phyloP scores from a whole-genome alignment of 2,329 filamentous ascomycete species.

The Paecilomyces niveus region DNA sequence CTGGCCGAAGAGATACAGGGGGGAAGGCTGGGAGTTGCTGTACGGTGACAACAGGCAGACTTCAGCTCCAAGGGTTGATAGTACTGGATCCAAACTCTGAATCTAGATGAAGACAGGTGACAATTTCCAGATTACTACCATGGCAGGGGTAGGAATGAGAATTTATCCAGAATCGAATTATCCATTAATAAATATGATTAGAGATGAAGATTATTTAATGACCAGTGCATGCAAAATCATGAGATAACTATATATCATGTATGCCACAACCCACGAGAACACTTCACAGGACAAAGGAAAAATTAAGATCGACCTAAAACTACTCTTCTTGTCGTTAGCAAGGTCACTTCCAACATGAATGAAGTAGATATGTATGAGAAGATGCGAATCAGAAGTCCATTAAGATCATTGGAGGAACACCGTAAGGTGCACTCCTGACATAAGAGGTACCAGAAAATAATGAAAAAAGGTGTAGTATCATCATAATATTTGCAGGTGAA shows the following conservation, averaged over 20 bases:
- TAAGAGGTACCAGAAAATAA: slow-evolving; percentile 96
- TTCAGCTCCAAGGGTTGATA: not conserved
- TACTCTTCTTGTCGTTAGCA: slow-evolving; percentile 1
- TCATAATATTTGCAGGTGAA: slow-evolving; percentile 45
- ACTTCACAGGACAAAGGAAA: not conserved
- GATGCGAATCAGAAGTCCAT: slow-evolving; percentile 66
- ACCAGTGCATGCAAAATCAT: not conserved
- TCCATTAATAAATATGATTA: too few species aligned
- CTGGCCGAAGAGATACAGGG: slow-evolving; percentile 18
- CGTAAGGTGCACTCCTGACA: slow-evolving; percentile 56
- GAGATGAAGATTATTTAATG: too few species aligned
- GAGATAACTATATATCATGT: not conserved
- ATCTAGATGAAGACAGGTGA: not conserved
- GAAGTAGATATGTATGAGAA: slow-evolving; percentile 6
- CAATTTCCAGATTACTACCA: not conserved
- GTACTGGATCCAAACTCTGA: not conserved
- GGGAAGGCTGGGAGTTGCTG: slow-evolving; percentile 3
- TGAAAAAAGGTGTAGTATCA: slow-evolving; percentile 57
- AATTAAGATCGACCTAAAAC: not conserved
- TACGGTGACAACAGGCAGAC: slow-evolving; percentile 1
- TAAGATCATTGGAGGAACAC: slow-evolving; percentile 66
- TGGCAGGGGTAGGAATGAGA: not conserved
- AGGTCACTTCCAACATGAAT: slow-evolving; percentile 14
- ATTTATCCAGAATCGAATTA: not conserved
- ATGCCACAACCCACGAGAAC: not conserved